Evolutionary conservation across 371 early-diverging fungal genomes (phyloP).

Genomic region (Mucor indicus): DNA sequence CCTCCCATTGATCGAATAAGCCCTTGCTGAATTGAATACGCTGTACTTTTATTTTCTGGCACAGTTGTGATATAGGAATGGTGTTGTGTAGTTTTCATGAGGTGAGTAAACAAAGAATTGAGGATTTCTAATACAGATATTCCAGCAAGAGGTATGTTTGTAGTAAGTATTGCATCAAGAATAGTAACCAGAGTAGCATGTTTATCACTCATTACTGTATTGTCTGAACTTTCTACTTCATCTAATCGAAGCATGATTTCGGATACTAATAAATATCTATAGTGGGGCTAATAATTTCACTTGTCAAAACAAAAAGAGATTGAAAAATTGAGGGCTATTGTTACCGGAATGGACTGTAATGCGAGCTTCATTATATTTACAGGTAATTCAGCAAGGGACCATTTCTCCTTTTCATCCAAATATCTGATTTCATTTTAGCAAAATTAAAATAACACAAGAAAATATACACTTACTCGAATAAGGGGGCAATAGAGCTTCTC

Average conservation of each 20-base stretch:
- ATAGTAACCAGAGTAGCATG: slow-evolving; percentile 55
- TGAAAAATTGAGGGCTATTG: too few species aligned
- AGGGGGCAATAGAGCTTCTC: slow-evolving; percentile 40
- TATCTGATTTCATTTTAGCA: slow-evolving; percentile 21
- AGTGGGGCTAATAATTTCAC: slow-evolving; percentile 58
- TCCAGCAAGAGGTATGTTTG: slow-evolving; percentile 62
- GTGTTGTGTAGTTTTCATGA: slow-evolving; percentile 49
- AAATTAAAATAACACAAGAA: neutral
- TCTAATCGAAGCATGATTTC: slow-evolving; percentile 62
- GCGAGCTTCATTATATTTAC: slow-evolving; percentile 56
- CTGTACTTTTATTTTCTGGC: slow-evolving; percentile 22
- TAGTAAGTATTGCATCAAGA: slow-evolving; percentile 55
- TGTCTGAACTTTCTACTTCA: neutral
- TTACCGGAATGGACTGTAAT: slow-evolving; percentile 52
- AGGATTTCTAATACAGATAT: slow-evolving; percentile 83
- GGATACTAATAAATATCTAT: slow-evolving; percentile 64
- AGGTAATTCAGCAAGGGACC: slow-evolving; percentile 56
- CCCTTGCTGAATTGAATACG: slow-evolving; percentile 46
- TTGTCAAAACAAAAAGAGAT: too few species aligned
- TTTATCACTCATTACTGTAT: slow-evolving; percentile 28
- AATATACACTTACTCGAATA: slow-evolving; percentile 30
- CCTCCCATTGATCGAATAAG: slow-evolving; percentile 64
- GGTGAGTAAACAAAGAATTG: slow-evolving; percentile 63
- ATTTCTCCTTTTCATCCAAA: slow-evolving; percentile 55
- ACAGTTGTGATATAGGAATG: slow-evolving; percentile 12